Conservation (phyloP, 2,329 filamentous ascomycete species). For the Aspergillus unguis region DNA sequence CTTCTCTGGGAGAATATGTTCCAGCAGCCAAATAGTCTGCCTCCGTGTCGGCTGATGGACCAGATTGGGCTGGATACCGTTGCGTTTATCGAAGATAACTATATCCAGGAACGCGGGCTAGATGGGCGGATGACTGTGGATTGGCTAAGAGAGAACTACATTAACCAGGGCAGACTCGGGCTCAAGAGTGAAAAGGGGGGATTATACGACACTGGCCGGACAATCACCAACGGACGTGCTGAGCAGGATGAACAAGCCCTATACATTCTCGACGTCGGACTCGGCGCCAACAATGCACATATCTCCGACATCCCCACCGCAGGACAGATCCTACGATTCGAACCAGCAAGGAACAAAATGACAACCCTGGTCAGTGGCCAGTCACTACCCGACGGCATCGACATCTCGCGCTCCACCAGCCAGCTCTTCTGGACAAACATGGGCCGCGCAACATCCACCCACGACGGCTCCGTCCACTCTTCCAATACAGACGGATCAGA, state of each 20-base stretch:
- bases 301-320: slow-evolving; percentile 13
- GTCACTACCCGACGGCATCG: slow-evolving; percentile 47
- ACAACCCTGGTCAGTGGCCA: slow-evolving; percentile 17
- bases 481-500: slow-evolving; percentile 51
- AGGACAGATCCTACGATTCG: slow-evolving; percentile 11
- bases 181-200: slow-evolving; percentile 37
- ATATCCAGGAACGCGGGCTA: slow-evolving; percentile 48
- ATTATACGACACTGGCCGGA: slow-evolving; percentile 29
- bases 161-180: slow-evolving; percentile 48
- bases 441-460: slow-evolving; percentile 36
- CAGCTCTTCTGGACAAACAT: slow-evolving; percentile 53
- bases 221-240: neutral
- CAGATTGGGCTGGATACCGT: slow-evolving; percentile 54
- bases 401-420: slow-evolving; percentile 30
- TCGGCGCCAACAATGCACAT: slow-evolving; percentile 21
- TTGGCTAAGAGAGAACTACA: slow-evolving; percentile 46
- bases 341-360: slow-evolving; percentile 17
- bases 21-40: slow-evolving; percentile 24
- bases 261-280: slow-evolving; percentile 24
- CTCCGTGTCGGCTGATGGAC: slow-evolving; percentile 44
- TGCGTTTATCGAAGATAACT: slow-evolving; percentile 52
- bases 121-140: slow-evolving; percentile 38
- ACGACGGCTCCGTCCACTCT: slow-evolving; percentile 45
- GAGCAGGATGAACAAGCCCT: slow-evolving; percentile 2
- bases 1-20: slow-evolving; percentile 39